phyloP scores from a whole-genome alignment of 2,329 filamentous ascomycete species.

The Xylariaceae sp. region DNA sequence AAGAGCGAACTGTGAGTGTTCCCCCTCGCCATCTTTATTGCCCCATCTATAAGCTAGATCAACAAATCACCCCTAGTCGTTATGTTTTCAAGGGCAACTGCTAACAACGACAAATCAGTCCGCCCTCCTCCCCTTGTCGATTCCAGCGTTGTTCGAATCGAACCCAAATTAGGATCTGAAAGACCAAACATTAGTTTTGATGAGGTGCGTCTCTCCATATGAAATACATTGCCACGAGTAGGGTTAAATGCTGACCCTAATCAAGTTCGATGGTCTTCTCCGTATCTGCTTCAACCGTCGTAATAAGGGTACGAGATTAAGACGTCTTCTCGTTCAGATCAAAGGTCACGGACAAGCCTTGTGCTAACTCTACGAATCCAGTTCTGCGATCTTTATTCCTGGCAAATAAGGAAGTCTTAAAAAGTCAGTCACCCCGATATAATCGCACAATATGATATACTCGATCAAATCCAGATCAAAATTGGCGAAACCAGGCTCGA shows the following conservation, averaged over 20 bases:
- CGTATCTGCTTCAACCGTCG: conserved; percentile 73
- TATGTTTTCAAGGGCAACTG: background rate
- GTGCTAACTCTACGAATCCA: too few relatives aligned
- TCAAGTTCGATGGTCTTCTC: conserved; percentile 55
- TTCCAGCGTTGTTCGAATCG: conserved; percentile 72
- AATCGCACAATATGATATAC: too few relatives aligned
- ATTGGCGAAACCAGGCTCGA: too few relatives aligned
- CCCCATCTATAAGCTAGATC: too few relatives aligned
- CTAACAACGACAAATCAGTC: conserved; percentile 36
- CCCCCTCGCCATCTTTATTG: too few relatives aligned
- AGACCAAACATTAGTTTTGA: conserved; percentile 86
- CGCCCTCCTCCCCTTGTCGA: conserved; percentile 85
- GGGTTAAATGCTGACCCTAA: conserved; percentile 2
- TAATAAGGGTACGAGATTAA: conserved; percentile 54
- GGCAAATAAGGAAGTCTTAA: conserved; percentile 17
- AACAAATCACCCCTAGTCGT: background rate
- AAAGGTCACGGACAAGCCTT: too few relatives aligned
- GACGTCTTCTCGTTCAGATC: too few relatives aligned
- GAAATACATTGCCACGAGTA: too few relatives aligned
- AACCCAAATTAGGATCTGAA: conserved; percentile 72
- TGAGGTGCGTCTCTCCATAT: conserved; percentile 40
- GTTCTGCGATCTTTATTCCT: conserved; percentile 60
- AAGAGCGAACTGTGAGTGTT: conserved; percentile 66
- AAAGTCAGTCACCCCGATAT: conserved; percentile 8
- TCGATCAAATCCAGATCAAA: too few relatives aligned